phyloP scores from a whole-genome alignment of 345 rosid species.

The Excoecaria agallocha region DNA sequence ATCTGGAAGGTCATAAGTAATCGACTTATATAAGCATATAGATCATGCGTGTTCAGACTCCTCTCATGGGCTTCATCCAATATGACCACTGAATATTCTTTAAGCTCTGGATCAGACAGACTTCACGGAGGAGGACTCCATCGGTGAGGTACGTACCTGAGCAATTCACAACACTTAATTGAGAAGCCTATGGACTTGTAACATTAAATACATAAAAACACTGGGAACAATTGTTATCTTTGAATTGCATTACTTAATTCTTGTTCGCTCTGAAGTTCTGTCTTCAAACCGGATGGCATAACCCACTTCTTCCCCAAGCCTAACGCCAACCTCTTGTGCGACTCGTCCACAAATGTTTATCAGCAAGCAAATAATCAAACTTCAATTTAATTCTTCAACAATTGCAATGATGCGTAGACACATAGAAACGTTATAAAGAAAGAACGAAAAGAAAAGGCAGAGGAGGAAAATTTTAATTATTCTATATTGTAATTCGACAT shows the following conservation, averaged over 20 bases:
- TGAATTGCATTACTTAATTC: slow-evolving; percentile 57
- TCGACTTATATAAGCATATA: slow-evolving; percentile 2
- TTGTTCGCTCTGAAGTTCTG: slow-evolving; percentile 68
- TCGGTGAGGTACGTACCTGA: slow-evolving; percentile 92
- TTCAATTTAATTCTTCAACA: not conserved
- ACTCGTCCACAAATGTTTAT: slow-evolving; percentile 52
- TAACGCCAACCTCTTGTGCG: slow-evolving; percentile 85
- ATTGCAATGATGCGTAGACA: not conserved
- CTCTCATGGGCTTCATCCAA: slow-evolving; percentile 99
- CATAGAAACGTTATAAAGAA: no score
- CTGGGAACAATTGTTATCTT: not conserved
- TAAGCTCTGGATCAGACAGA: slow-evolving; percentile 73
- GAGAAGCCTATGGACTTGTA: slow-evolving; percentile 7
- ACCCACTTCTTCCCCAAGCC: slow-evolving; percentile 91
- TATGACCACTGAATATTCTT: slow-evolving; percentile 80
- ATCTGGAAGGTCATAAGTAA: not conserved
- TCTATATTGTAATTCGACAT: no score
- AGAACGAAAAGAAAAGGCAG: no score
- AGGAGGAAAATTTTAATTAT: no score
- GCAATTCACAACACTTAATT: slow-evolving; percentile 23
- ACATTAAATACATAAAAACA: slow-evolving; percentile 1
- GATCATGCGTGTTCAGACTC: slow-evolving; percentile 81
- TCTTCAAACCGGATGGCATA: slow-evolving; percentile 95
- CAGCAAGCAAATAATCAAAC: not conserved
- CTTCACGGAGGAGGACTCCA: slow-evolving; percentile 94